Percentiles rank a stretch among this genome's conserved stretches.
phyloP scores from a whole-genome alignment of 139 green algal species.

The Chara braunii region DNA sequence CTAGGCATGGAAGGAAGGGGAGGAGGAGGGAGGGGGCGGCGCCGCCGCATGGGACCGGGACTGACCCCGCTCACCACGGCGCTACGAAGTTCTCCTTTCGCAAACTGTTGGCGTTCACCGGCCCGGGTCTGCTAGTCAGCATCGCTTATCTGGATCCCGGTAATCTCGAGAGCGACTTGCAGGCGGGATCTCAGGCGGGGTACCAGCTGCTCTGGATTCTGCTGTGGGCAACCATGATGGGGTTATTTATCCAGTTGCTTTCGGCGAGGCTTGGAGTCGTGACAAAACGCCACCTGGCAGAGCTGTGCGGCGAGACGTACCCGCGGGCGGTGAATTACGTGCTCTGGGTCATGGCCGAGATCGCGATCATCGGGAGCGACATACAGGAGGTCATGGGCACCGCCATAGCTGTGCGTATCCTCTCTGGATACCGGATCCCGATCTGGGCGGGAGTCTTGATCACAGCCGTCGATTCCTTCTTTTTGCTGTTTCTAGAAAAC shows the following conservation, averaged over 20 bases:
- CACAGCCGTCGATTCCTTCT: constrained; percentile 15
- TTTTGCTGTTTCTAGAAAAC: constrained; percentile 39
- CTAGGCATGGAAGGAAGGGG: too few relatives aligned
- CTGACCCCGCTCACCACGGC: too few relatives aligned
- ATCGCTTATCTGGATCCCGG: constrained; percentile 82
- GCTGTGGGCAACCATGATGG: constrained; percentile 64
- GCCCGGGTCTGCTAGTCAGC: constrained; percentile 71
- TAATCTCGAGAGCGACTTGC: constrained; percentile 76
- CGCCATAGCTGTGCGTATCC: constrained; percentile 21
- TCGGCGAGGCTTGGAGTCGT: constrained; percentile 68
- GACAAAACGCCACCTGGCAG: constrained; percentile 65
- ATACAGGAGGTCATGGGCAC: constrained; percentile 45
- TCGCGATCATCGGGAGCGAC: constrained; percentile 43
- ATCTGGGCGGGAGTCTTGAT: constrained; percentile 24
- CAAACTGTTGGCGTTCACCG: constrained; percentile 48
- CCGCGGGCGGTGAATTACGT: background rate
- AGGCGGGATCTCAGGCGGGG: constrained; percentile 32
- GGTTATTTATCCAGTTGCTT: constrained; percentile 72
- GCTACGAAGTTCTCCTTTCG: constrained; percentile 20
- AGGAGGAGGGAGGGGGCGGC: too few relatives aligned
- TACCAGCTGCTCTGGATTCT: constrained; percentile 68
- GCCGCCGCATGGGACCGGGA: too few relatives aligned
- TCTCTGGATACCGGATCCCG: background rate
- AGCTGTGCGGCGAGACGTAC: constrained; percentile 60
- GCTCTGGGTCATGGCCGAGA: constrained; percentile 28